Evolutionary conservation across 371 early-diverging fungal genomes (phyloP).

Genomic region (Mortierella sp.): DNA sequence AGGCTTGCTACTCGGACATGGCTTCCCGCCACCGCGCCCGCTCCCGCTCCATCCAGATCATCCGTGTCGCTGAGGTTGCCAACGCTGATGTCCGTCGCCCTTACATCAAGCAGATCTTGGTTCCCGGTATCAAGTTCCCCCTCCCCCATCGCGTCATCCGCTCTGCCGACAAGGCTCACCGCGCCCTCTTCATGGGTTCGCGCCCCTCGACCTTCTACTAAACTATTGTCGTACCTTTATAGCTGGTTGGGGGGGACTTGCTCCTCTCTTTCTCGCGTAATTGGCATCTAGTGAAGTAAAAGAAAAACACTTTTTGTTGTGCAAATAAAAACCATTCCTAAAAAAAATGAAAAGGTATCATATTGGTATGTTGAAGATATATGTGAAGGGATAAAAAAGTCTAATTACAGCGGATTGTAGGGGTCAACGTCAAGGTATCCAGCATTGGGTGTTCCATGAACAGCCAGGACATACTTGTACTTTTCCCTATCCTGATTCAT

Average conservation of each 20-base stretch:
- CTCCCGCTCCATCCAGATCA: constrained; percentile 98
- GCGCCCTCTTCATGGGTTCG: constrained; percentile 89
- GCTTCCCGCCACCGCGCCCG: constrained; percentile 99
- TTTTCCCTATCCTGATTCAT: constrained; percentile 3
- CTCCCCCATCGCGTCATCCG: constrained; percentile 96
- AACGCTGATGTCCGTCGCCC: constrained; percentile 95
- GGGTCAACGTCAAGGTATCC: constrained; percentile 29
- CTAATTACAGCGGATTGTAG: neutral
- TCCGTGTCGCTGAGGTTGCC: constrained; percentile 95
- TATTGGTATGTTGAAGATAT: neutral
- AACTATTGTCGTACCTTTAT: constrained; percentile 16
- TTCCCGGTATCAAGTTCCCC: constrained; percentile 95
- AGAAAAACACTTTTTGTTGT: constrained; percentile 10
- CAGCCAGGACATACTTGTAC: constrained; percentile 12
- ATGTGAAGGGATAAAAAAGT: neutral
- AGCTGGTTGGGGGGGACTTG: neutral
- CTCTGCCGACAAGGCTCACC: constrained; percentile 77
- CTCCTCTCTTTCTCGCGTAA: constrained; percentile 1
- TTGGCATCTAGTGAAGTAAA: constrained; percentile 14
- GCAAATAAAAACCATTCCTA: constrained; percentile 4
- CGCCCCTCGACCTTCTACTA: constrained; percentile 94
- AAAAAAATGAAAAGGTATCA: neutral
- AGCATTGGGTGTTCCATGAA: constrained; percentile 14
- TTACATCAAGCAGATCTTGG: constrained; percentile 96
- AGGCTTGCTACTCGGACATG: constrained; percentile 99